These are phyloP conservation scores for Clavaria fumosa DNA, from an alignment of 768 basidiomycete genomes.

Conservation along the genomic window DNA sequence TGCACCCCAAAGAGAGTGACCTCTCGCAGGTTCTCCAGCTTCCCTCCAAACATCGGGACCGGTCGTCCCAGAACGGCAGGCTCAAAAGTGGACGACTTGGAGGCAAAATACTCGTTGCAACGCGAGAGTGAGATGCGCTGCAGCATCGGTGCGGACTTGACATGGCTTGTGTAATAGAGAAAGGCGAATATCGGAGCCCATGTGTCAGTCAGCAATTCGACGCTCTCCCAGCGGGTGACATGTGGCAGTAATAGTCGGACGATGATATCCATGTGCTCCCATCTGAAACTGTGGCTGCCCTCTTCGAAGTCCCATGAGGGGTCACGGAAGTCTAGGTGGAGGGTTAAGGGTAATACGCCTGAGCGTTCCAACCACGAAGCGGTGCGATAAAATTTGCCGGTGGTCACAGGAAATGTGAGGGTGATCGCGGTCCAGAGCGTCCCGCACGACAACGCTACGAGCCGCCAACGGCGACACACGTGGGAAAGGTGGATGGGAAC, in stretches of 20 bases:
- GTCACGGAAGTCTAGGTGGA: slow-evolving; percentile 45
- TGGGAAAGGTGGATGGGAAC: slow-evolving; percentile 26
- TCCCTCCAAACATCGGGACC: slow-evolving; percentile 31
- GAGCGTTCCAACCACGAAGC: slow-evolving; percentile 31
- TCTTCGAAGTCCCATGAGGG: slow-evolving; percentile 40
- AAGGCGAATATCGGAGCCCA: slow-evolving; percentile 44
- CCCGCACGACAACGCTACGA: slow-evolving; percentile 28
- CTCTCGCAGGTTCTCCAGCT: slow-evolving; percentile 20
- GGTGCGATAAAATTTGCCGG: slow-evolving; percentile 22
- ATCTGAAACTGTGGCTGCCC: slow-evolving; percentile 27
- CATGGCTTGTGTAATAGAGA: slow-evolving; percentile 24
- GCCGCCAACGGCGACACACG: slow-evolving; percentile 36
- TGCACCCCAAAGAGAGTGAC: slow-evolving; percentile 42
- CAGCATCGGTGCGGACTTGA: slow-evolving; percentile 23
- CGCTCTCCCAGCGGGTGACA: slow-evolving; percentile 28
- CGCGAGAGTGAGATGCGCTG: slow-evolving; percentile 30
- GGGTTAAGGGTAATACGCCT: slow-evolving; percentile 27
- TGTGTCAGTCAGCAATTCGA: slow-evolving; percentile 42
- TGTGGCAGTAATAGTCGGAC: slow-evolving; percentile 31
- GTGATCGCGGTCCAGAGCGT: slow-evolving; percentile 36
- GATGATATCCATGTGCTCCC: slow-evolving; percentile 30
- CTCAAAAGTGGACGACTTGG: slow-evolving; percentile 27
- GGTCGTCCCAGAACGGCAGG: slow-evolving; percentile 26
- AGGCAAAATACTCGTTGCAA: slow-evolving; percentile 43
- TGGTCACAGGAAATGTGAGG: slow-evolving; percentile 29